Base-by-base conservation (phyloP, 306 rosid genomes). In the Gastrolobium bilobum region DNA sequence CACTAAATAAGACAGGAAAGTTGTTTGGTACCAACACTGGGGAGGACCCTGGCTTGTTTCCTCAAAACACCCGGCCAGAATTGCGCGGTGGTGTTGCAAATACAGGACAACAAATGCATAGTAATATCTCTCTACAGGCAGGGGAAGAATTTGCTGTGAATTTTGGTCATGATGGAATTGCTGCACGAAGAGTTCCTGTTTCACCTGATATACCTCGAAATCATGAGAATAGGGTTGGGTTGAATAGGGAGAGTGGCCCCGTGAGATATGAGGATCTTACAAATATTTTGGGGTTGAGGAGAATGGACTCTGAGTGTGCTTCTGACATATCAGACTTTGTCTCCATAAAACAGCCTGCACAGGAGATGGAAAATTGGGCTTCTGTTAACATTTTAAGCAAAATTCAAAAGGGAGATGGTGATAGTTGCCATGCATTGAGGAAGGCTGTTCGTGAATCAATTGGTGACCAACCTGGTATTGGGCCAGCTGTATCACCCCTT, bases 271-370 rank as follows among this genome's bases (percentile, higher is more conserved):
- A 88, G 75, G 95, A 79, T 71, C 89, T 82, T 64, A 77, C 85
- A 43, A 82, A 84, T 60, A 53, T 87, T 77, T 82, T 88, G 69
- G 97, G 89, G 82, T 79, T 88, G 88, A 84, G 69, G 86, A 87
- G 92, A 84, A 75, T 80, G 86, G 77, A 84, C 64, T 92, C 91
- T 4, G 91, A 87, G 82, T 76, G 50, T 87, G 81, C 81, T 83
- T 86, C 91, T 83, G 90, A 92, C 4, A 62, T 75, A 2, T 79
- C 65, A 52, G 88, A 84, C 4, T 75, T 76, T 81, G 30, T 75
- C 58, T 66, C 86, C 35, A 76, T 76, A 26, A 81, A 59, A 79
- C 89, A 81, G 77, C 77, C 86, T 8, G 46, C 64, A 2, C 87
- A 73, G 54, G 95, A 87, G 75, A 82, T 67, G 57, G 89, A 82